phyloP scores from a whole-genome alignment of 177 flowering plant genomes.

The Vitis hybrid region DNA sequence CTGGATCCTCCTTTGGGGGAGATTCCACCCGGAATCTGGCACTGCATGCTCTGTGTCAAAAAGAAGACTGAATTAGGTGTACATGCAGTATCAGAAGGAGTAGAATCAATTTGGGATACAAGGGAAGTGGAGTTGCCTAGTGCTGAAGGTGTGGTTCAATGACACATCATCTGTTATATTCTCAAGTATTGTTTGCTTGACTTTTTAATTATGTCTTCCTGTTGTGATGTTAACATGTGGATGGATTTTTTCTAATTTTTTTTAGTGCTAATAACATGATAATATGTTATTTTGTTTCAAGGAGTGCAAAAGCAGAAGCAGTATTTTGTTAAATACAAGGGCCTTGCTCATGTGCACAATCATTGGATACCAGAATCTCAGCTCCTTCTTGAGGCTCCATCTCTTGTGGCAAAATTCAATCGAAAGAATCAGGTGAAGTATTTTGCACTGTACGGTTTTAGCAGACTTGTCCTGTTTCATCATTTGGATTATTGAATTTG shows the following conservation, averaged over 20 bases:
- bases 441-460: neutral
- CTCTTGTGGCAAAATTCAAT: constrained; percentile 44
- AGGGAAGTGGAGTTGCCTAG: constrained; percentile 35
- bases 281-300: constrained; percentile 19
- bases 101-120: constrained; percentile 56
- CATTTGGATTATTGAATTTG: neutral
- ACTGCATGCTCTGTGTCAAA: constrained; percentile 52
- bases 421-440: constrained; percentile 37
- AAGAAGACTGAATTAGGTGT: constrained; percentile 61
- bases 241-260: neutral
- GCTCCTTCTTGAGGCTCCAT: constrained; percentile 52
- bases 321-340: constrained; percentile 69
- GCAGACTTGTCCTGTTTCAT: neutral
- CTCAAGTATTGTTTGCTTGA: neutral
- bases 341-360: constrained; percentile 82
- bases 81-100: constrained; percentile 59
- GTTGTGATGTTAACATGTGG: neutral
- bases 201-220: neutral
- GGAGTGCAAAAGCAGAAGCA: constrained; percentile 49
- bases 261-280: neutral
- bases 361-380: constrained; percentile 63
- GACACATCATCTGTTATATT: neutral
- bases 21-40: constrained; percentile 57
- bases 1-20: constrained; percentile 53
- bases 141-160: constrained; percentile 30